A percentile compares a stretch with the other conserved stretches of the same genome.
Conservation (phyloP, 139 green algal genomes). For the Picochlorum costavermella region DNA sequence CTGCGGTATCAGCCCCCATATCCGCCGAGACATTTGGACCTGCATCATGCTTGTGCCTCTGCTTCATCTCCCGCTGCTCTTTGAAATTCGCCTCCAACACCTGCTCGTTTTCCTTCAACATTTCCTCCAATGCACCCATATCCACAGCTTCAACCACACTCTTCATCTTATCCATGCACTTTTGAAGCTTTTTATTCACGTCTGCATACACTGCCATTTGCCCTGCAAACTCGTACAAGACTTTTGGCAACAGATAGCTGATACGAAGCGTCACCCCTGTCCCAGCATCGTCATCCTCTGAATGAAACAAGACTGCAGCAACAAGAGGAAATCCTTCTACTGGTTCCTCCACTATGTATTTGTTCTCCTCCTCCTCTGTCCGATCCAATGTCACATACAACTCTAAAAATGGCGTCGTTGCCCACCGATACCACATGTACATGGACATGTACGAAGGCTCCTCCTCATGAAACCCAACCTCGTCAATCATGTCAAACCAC, state of each 20-base stretch:
- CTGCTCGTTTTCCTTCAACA: conserved; percentile 6
- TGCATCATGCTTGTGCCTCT: background rate
- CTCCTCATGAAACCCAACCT: conserved; percentile 28
- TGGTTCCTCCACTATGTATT: conserved; percentile 32
- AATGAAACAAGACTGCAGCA: conserved; percentile 30
- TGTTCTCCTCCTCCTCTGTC: conserved; percentile 21
- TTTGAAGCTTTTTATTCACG: conserved; percentile 27
- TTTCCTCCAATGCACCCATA: conserved; percentile 1
- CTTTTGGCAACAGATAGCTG: conserved; percentile 27
- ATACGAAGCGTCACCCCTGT: conserved; percentile 25
- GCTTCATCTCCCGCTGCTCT: conserved; percentile 5
- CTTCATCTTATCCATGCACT: conserved; percentile 26
- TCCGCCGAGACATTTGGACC: background rate
- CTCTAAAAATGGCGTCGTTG: conserved; percentile 33
- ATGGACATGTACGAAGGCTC: conserved; percentile 15
- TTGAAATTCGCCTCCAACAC: conserved; percentile 7
- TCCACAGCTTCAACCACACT: conserved; percentile 6
- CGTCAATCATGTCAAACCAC: conserved; percentile 38
- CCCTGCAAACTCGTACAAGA: conserved; percentile 31
- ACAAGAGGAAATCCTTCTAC: conserved; percentile 24
- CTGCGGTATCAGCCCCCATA: background rate
- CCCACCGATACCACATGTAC: conserved; percentile 34
- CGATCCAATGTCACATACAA: conserved; percentile 26
- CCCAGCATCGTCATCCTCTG: conserved; percentile 18
- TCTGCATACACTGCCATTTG: conserved; percentile 30